Evolutionary conservation across 2,329 filamentous ascomycete genomes (phyloP).

Genomic region (Sarocladium kiliense): DNA sequence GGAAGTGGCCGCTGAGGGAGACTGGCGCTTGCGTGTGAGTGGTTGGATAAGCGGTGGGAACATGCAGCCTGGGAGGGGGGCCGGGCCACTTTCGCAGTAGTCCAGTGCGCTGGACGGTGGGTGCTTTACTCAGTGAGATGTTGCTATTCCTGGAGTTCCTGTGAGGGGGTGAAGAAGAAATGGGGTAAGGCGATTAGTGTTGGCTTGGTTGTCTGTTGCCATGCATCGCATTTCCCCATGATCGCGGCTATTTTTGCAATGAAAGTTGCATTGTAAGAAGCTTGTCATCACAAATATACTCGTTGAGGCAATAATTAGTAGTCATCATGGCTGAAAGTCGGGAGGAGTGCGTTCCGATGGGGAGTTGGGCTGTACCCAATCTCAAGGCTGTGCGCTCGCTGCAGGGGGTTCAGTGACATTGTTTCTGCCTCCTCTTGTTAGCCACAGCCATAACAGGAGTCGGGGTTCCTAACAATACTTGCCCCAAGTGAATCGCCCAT

Average conservation of each 20-base stretch:
- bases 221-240: background rate
- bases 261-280: too few relatives aligned
- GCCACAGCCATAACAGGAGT: too few relatives aligned
- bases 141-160: background rate
- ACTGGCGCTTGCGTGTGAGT: background rate
- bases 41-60: constrained; percentile 4
- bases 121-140: background rate
- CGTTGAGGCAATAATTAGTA: too few relatives aligned
- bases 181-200: background rate
- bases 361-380: too few relatives aligned
- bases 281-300: too few relatives aligned
- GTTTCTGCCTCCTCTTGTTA: too few relatives aligned
- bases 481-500: too few relatives aligned
- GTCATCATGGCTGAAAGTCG: too few relatives aligned
- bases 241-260: constrained; percentile 8
- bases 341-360: background rate
- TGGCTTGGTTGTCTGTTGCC: background rate
- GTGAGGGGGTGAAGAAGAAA: background rate
- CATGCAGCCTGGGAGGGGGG: background rate
- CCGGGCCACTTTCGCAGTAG: too few relatives aligned
- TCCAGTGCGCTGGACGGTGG: background rate
- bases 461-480: too few relatives aligned
- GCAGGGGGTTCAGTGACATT: too few relatives aligned
- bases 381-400: background rate
- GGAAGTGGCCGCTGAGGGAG: background rate